Evolutionary conservation across 75 land plant genomes (phyloP).

Genomic region (Larix kaempferi): DNA sequence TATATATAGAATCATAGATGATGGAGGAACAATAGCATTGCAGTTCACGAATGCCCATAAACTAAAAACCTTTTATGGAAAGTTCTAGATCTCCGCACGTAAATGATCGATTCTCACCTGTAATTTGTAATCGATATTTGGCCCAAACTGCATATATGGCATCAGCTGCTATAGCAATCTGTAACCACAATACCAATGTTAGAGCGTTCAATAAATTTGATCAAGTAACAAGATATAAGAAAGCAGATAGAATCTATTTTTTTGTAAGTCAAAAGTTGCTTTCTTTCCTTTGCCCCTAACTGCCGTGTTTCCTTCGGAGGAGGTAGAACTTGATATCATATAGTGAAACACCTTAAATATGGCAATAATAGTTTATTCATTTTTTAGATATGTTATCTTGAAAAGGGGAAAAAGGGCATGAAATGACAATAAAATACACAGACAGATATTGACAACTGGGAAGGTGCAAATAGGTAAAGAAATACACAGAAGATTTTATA

Average conservation of each 20-base stretch:
- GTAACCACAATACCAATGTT: slow-evolving; percentile 12
- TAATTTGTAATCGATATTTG: slow-evolving; percentile 76
- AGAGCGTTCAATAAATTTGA: neutral
- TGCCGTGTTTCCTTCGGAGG: neutral
- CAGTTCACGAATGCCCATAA: neutral
- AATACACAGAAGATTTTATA: neutral
- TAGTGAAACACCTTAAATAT: neutral
- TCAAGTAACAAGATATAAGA: neutral
- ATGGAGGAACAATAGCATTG: neutral
- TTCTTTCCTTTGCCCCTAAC: neutral
- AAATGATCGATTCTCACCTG: slow-evolving; percentile 49
- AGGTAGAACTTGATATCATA: slow-evolving; percentile 1
- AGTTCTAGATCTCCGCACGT: neutral
- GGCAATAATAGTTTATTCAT: neutral
- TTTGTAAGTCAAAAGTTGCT: neutral
- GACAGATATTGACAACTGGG: neutral
- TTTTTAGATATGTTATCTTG: neutral
- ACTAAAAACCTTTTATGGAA: neutral
- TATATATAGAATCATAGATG: neutral
- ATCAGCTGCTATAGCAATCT: slow-evolving; percentile 66
- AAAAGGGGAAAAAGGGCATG: neutral
- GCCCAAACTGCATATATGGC: slow-evolving; percentile 76
- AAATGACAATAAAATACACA: neutral
- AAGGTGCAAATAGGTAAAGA: neutral
- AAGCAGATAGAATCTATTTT: neutral